Base-by-base conservation (phyloP, 2,329 filamentous ascomycete species). In the Cladophialophora bantiana region DNA sequence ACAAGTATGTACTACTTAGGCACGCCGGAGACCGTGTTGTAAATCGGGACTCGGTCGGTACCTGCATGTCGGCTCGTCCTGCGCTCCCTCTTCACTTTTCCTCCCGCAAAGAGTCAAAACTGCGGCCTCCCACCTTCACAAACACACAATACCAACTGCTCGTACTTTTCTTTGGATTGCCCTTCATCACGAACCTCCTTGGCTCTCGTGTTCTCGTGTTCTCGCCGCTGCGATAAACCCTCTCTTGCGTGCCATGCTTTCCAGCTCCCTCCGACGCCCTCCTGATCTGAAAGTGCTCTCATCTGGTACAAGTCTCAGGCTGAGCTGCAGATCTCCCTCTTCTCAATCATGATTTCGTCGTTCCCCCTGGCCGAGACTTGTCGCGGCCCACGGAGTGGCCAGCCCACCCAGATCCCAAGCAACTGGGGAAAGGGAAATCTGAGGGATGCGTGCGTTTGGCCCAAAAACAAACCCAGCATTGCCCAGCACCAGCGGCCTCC, bases 291-390 rank as follows among this genome's bases (percentile, higher is more conserved):
- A 61, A 36, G 52, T 40, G 42, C 45, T 35, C 35, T 52, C 18
- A 32, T 61, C 59, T 54, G 20, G n/a, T 56, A 26, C 20, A 26
- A 40, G 48, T 35, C 26, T 36, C 34, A 45, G 52, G 42, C 56
- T 56, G 20, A 55, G 36, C 34, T 62, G 60, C 36, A 56, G 60
- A 62, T 62, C 60, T 55, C 48, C 31, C 36, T 48, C 13, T 42
- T 3, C 15, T 76, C 69, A 2, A 86, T 78, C 0, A 83, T 87
- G 68, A 87, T 86, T 70, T 86, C 84, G 6, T 79, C 76, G 84
- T 86, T 87, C 0, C 59, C 45, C 84, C 86, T 64, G 81, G 36
- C 52, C 52, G 35, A 48, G 52, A 62, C 52, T 48, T 55, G 52
- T 62, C 60, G 52, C 36, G 54, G 60, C 45, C 38, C 40, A 20